Percentiles rank a stretch among this genome's conserved stretches.
These are phyloP conservation scores for Suhomyces yuchorum DNA, from an alignment of 1,139 yeast genomes.

Conservation along the genomic window DNA sequence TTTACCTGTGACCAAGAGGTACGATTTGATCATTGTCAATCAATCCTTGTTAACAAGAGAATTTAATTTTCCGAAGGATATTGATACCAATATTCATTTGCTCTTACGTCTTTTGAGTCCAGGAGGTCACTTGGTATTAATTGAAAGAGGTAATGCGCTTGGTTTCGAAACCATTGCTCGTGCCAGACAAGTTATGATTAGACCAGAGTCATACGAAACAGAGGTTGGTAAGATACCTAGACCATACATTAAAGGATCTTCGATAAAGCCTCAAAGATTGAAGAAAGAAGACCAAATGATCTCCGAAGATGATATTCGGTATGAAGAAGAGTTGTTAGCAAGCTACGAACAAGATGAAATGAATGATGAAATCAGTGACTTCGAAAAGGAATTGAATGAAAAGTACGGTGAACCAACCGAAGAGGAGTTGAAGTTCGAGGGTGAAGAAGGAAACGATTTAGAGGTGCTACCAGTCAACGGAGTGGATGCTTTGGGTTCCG, in stretches of 20 bases:
- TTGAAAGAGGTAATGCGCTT: constrained; percentile 87
- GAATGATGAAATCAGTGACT: constrained; percentile 19
- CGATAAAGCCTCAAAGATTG: constrained; percentile 42
- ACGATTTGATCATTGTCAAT: constrained; percentile 83
- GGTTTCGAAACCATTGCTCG: constrained; percentile 90
- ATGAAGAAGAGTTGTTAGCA: constrained; percentile 35
- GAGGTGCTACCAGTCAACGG: constrained; percentile 36
- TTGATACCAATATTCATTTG: constrained; percentile 68
- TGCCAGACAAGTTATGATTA: constrained; percentile 83
- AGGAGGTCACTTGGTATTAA: constrained; percentile 71
- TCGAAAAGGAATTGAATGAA: constrained; percentile 40
- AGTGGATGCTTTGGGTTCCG: constrained; percentile 18
- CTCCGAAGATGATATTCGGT: constrained; percentile 35
- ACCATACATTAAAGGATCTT: constrained; percentile 62
- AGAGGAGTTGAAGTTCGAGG: constrained; percentile 52
- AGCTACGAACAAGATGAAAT: constrained; percentile 26
- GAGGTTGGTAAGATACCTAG: constrained; percentile 71
- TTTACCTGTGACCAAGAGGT: constrained; percentile 52
- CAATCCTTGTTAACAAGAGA: constrained; percentile 71
- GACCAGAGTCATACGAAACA: constrained; percentile 68
- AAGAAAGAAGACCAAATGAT: constrained; percentile 40
- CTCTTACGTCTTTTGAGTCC: constrained; percentile 67
- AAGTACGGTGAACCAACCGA: constrained; percentile 45
- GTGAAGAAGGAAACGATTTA: constrained; percentile 44
- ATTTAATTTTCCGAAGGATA: constrained; percentile 66